phyloP scores from a whole-genome alignment of 75 land plant genomes.

The Chamaecyparis obtusa region DNA sequence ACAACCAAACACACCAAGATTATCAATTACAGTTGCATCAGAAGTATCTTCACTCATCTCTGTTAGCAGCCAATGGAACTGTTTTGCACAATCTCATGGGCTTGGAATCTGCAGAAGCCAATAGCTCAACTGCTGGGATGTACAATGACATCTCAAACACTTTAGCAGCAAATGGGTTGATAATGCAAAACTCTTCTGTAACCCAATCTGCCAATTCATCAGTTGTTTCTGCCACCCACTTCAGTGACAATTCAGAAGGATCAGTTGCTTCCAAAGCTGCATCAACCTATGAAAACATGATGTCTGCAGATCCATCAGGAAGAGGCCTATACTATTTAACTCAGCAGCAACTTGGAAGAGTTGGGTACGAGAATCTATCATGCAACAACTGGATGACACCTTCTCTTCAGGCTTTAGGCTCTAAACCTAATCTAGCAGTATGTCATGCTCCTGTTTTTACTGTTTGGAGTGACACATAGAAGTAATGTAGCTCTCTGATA shows the following conservation, averaged over 20 bases:
- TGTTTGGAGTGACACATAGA: no score
- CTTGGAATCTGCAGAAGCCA: constrained; percentile 2
- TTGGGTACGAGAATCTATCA: no score
- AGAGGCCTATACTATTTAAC: no score
- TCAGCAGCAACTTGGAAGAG: no score
- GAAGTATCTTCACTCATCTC: background rate
- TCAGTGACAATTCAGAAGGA: constrained; percentile 11
- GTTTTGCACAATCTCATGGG: constrained; percentile 1
- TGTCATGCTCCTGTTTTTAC: no score
- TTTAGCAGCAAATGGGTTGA: background rate
- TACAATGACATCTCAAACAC: background rate
- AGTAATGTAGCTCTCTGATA: no score
- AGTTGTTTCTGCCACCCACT: background rate
- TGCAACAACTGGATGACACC: no score
- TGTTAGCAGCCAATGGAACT: constrained; percentile 1
- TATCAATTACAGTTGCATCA: constrained; percentile 2
- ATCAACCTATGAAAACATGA: constrained; percentile 7
- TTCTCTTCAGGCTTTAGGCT: no score
- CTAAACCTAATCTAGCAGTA: no score
- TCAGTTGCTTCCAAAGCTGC: background rate
- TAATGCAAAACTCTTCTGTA: background rate
- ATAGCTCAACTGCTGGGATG: constrained; percentile 3
- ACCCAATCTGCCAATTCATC: constrained; percentile 1
- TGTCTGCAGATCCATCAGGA: constrained; percentile 3
- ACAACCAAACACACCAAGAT: background rate